These are phyloP conservation scores for Zygotorulaspora florentina DNA, from an alignment of 805 yeast species.

Conservation along the genomic window DNA sequence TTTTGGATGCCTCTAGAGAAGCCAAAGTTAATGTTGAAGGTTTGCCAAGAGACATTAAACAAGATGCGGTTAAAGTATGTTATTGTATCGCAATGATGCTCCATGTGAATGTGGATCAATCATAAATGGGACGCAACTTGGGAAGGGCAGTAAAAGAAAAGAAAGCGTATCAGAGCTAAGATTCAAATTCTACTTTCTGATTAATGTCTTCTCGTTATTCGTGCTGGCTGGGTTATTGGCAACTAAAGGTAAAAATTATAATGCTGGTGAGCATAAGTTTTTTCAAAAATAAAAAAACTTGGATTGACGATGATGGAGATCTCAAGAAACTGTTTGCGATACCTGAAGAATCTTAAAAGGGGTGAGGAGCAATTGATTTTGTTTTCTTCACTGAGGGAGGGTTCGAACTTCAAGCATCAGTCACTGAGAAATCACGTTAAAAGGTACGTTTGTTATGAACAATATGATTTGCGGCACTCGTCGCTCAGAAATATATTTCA, in stretches of 20 bases:
- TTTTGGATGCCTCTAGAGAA: conserved; percentile 50
- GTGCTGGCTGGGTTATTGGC: background rate
- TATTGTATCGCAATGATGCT: conserved; percentile 16
- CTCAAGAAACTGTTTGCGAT: too few relatives aligned
- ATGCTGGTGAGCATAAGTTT: background rate
- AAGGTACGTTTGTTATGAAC: background rate
- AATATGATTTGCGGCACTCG: too few relatives aligned
- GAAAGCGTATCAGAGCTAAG: background rate
- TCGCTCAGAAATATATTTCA: too few relatives aligned
- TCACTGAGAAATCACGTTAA: background rate
- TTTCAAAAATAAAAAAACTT: background rate
- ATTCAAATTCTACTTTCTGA: background rate
- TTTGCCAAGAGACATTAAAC: conserved; percentile 81
- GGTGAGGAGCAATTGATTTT: conserved; percentile 33
- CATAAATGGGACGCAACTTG: background rate
- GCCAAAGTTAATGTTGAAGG: conserved; percentile 83
- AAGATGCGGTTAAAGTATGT: conserved; percentile 83
- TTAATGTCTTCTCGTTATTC: background rate
- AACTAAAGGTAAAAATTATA: background rate
- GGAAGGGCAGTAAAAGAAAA: background rate
- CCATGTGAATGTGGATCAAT: conserved; percentile 13
- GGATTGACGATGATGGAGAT: background rate
- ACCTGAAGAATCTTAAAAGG: background rate
- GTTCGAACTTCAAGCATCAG: background rate
- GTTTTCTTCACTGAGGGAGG: conserved; percentile 22